Evolutionary conservation across 2,329 filamentous ascomycete genomes (phyloP), one percentile per base, ranked within the genome.

Genomic region (Pezicula rhizophila): DNA sequence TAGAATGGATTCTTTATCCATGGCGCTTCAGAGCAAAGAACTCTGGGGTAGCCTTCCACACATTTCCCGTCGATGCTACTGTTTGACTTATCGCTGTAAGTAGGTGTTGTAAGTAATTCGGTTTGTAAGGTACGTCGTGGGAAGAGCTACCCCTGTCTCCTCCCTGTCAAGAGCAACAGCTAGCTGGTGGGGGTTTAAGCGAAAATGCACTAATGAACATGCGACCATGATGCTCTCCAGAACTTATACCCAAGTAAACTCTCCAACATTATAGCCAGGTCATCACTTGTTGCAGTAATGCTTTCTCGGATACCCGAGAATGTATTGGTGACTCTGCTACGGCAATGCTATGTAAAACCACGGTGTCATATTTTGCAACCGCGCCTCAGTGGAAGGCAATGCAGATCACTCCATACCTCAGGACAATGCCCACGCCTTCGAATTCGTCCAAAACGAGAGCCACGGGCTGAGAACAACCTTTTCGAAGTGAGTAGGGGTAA

Each of bases 1-100:
- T 55, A 62, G 52, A 62, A 63, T 60, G 53, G 47, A 61, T 49
- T 43, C 52, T 55, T 43, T 54, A 31, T 55, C 48, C 35, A 37
- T 46, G 51, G 60, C 52, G 51, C 51, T 49, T 56, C 53, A 54
- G 54, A 57, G 56, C 55, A 58, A 57, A 57, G 49, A 53, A 47
- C 52, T 57, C 57, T 56, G 55, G 49, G 52, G 50, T 50, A 54
- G 51, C 52, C 50, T 40, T 31, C 33, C 44, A 48, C 39, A 47
- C 26, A 45, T 25, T 51, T 31, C 5, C 15, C 26, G 38, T 26
- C 23, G 17, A 23, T 31, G 17, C 28, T n/a, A 25, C 8, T 50
- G 42, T 42, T 26, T 38, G 17, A 31, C 10, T 39, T 17, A 39
- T 1, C 25, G 1, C 10, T 28, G 10, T 28, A 28, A 28, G 26